Evolutionary conservation across 768 basidiomycete species (phyloP), one percentile per base, ranked within the genome.

Genomic region (Lyophyllum shimeji): DNA sequence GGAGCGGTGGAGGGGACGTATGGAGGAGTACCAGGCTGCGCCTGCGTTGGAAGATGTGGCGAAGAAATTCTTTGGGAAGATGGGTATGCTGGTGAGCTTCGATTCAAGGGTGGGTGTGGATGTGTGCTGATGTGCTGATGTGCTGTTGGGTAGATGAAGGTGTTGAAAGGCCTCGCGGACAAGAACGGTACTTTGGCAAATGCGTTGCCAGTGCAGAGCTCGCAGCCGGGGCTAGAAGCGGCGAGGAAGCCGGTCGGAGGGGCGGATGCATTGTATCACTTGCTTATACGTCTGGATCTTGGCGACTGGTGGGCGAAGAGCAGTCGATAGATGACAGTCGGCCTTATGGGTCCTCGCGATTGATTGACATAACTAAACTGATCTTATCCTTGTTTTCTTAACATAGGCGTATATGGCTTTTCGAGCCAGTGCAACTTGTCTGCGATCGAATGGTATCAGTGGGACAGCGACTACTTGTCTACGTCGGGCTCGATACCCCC

Each of bases 1-100:
- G 7, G 86, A 87, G 50, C 63, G 87, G 3, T 76, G 76, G 59
- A 72, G 79, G 20, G 80, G 76, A 0, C 71, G 78, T 18, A 45
- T 88, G 60, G 71, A 83, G 58, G 89, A 91, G 60, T 84, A 87
- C 63, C 74, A 82, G 55, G 90, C 87, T n/a, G 80, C 79, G 4
- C 75, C 76, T 1, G 53, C 73, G 57, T 72, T 90, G 2, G 82
- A 83, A 45, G 76, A 82, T 7, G 70, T 90, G 3, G 82, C 78
- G 60, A 53, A 62, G 6, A 75, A 76, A 50, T 90, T 90, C 64
- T 72, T 76, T 18, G 66, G 68, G 33, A 86, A 81, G 63, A 82
- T 87, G 76, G 61, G 71, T 0, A 76, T 74, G 1, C 64, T 92
- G 68, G 90, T 90, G 58, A 59, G 86, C 73, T 24, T 20, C 13